Evolutionary conservation across 805 yeast species (phyloP).

Genomic region (Komagataella phaffii): DNA sequence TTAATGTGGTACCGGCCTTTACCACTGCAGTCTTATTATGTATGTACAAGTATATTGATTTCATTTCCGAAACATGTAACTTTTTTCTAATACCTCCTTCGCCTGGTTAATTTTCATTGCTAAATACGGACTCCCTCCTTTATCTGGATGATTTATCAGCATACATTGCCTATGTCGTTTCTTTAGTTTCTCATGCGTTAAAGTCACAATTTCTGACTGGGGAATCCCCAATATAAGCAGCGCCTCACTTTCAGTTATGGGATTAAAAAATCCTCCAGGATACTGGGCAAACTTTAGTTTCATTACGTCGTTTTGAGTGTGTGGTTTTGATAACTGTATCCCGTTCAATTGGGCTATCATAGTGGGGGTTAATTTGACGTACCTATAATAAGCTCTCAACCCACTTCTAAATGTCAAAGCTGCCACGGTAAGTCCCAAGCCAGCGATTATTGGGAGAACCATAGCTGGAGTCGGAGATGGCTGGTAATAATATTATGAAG

Average conservation of each 20-base stretch:
- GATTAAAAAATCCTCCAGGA: constrained; percentile 49
- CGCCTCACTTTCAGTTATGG: constrained; percentile 64
- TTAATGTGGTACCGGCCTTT: background rate
- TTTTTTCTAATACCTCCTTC: constrained; percentile 63
- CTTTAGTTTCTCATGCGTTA: constrained; percentile 38
- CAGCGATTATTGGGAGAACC: constrained; percentile 39
- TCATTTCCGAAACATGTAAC: constrained; percentile 24
- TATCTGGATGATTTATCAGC: constrained; percentile 81
- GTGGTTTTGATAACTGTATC: constrained; percentile 10
- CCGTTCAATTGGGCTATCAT: constrained; percentile 27
- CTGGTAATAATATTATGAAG: background rate
- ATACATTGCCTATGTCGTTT: constrained; percentile 63
- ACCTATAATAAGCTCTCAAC: constrained; percentile 18
- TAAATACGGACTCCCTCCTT: constrained; percentile 72
- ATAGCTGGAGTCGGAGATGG: background rate
- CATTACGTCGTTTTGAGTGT: constrained; percentile 7
- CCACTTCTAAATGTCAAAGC: constrained; percentile 34
- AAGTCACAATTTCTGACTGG: constrained; percentile 32
- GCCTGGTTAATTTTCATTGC: constrained; percentile 85
- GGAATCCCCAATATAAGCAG: constrained; percentile 46
- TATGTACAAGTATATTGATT: background rate
- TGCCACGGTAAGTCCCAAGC: constrained; percentile 37
- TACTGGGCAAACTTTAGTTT: constrained; percentile 20
- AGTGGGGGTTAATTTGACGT: constrained; percentile 16
- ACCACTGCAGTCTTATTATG: background rate